Conservation (phyloP, 2,329 filamentous ascomycete species). For the Cladosporium sp. region DNA sequence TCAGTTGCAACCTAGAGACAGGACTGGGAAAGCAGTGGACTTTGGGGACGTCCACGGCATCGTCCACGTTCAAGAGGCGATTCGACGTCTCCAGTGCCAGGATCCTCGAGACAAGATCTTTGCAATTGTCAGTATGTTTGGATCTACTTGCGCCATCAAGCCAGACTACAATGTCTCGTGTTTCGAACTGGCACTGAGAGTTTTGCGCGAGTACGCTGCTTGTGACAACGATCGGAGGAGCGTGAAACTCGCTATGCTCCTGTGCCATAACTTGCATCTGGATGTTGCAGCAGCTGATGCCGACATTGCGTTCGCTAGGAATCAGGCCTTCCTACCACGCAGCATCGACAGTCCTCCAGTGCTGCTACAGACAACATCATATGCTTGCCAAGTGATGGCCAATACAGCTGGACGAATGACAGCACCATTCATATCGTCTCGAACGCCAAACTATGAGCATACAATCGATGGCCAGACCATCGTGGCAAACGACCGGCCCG, state of each 20-base stretch:
- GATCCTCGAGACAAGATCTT: constrained; percentile 12
- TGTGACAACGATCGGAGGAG: neutral
- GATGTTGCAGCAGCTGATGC: neutral
- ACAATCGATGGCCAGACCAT: neutral
- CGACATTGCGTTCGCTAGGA: neutral
- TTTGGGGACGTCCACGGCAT: neutral
- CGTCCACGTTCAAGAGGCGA: neutral
- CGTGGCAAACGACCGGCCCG: neutral
- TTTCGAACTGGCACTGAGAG: neutral
- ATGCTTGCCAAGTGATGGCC: neutral
- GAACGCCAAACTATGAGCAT: neutral
- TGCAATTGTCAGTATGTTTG: neutral
- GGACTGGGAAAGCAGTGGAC: neutral
- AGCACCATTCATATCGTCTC: neutral
- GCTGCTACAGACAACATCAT: neutral
- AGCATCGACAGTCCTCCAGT: too few species aligned
- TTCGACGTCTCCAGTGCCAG: neutral
- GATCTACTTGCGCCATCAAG: neutral
- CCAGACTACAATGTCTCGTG: neutral
- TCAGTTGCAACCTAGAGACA: neutral
- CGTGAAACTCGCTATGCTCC: neutral
- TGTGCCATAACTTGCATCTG: neutral
- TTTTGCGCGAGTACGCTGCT: neutral
- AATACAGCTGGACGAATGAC: neutral
- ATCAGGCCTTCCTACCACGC: neutral